Base-by-base conservation (phyloP, 805 yeast species). In the Yarrowia divulgata region DNA sequence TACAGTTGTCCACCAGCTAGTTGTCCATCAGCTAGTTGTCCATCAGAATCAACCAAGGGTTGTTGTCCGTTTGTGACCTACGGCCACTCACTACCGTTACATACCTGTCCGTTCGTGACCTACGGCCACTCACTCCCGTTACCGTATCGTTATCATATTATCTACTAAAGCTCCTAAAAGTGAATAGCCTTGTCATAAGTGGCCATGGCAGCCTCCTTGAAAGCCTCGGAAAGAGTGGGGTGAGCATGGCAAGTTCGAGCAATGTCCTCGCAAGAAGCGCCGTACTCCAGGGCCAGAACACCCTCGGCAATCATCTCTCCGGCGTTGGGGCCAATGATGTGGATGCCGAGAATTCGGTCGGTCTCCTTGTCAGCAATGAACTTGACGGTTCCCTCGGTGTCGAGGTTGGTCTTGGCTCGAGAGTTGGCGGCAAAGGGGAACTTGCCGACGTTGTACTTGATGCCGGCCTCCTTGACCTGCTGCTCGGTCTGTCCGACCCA, bases 291-390 rank as follows among this genome's bases (percentile, higher is more conserved):
- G 55, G 99, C 99, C 79, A 95, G 86, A 74, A 97, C 97, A 72
- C 93, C 98, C 85, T 96, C 99, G 73, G 97, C 98, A 79, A 95
- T 95, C 97, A 95, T 91, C 85, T 95, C 99, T 83, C 99, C 99
- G 71, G 99, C 99, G 78, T 91, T 93, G 74, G 99, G 90, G 75
- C 99, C 99, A 74, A 93, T 90, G 79, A 95, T 94, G 84, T 95
- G 99, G 71, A 90, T 93, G 80, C 99, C 99, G 74, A 95, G 84
- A 55, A 95, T 87, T 81, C 99, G 88, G 83, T 95, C 97, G 72
- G 99, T 94, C 82, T 94, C 97, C 74, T 97, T 93, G 81, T 95
- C 99, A 72, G 97, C 93, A 73, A 95, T 80, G 78, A 95, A 88
- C 85, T 95, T 95, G 77, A 95, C 99, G 76, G 95, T 91, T 71